phyloP scores from a whole-genome alignment of 495 filamentous ascomycete species.

The Hypoxylon fragiforme region DNA sequence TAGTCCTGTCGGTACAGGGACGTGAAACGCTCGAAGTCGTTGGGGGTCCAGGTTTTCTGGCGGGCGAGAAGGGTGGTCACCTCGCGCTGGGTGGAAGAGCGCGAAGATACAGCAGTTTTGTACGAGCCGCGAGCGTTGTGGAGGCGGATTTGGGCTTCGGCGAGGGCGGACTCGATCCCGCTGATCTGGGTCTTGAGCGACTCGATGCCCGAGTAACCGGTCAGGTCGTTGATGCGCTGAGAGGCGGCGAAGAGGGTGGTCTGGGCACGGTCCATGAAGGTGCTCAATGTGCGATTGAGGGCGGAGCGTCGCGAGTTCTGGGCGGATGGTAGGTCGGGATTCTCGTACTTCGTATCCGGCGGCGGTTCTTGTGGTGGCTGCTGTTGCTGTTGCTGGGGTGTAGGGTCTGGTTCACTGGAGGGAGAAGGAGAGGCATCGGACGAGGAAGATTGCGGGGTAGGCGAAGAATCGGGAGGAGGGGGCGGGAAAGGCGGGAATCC shows the following conservation, averaged over 20 bases:
- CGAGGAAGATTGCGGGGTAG: not conserved
- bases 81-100: slow-evolving; percentile 89
- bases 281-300: slow-evolving; percentile 71
- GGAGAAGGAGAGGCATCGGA: slow-evolving; percentile 1
- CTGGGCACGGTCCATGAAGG: slow-evolving; percentile 87
- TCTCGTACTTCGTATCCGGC: not conserved
- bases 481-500: not conserved
- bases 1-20: slow-evolving; percentile 89
- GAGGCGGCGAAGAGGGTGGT: slow-evolving; percentile 80
- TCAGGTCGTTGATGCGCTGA: slow-evolving; percentile 88
- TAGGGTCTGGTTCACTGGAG: slow-evolving; percentile 8
- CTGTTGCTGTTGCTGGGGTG: not conserved
- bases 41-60: slow-evolving; percentile 86
- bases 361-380: not conserved
- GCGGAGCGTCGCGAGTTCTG: slow-evolving; percentile 71
- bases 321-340: slow-evolving; percentile 71
- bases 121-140: slow-evolving; percentile 73
- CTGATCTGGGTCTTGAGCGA: slow-evolving; percentile 76
- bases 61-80: slow-evolving; percentile 91
- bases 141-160: slow-evolving; percentile 64
- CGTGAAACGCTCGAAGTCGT: slow-evolving; percentile 94
- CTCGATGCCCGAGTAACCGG: slow-evolving; percentile 93
- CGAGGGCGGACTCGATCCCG: slow-evolving; percentile 67
- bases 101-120: slow-evolving; percentile 72
- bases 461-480: not conserved